Evolutionary conservation across 169 alveolate species (phyloP).

Genomic region (Plasmodium vinckei): DNA sequence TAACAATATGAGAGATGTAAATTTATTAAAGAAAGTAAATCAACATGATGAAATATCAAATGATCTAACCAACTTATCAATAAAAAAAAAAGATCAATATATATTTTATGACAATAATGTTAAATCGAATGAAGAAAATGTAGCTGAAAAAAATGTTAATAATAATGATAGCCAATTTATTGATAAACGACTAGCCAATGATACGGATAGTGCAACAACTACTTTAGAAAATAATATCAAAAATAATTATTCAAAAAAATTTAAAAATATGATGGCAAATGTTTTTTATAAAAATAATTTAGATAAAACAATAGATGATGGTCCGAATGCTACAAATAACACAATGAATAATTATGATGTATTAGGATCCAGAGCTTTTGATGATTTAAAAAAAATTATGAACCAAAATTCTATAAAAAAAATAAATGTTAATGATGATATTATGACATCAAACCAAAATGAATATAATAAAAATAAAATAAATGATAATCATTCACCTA

Average conservation of each 20-base stretch:
- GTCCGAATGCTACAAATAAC: not conserved
- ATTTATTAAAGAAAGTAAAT: conserved; percentile 5
- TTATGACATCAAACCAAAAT: conserved; percentile 1
- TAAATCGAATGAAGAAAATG: not conserved
- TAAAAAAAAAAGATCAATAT: no score
- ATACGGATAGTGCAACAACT: not conserved
- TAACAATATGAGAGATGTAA: conserved; percentile 2
- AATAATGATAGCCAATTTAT: not conserved
- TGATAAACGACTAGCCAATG: conserved; percentile 2
- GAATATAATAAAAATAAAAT: not conserved
- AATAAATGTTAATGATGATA: not conserved
- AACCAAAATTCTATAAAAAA: not conserved
- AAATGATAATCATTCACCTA: not conserved
- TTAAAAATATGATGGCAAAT: conserved; percentile 20
- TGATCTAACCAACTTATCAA: no score
- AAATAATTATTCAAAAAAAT: conserved; percentile 8
- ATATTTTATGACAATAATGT: not conserved
- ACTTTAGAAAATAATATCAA: not conserved
- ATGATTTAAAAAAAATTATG: not conserved
- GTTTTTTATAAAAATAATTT: conserved; percentile 24
- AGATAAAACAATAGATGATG: conserved; percentile 14
- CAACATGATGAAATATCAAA: not conserved
- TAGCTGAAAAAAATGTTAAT: not conserved
- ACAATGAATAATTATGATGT: not conserved
- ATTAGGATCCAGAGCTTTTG: not conserved